Base-by-base conservation (phyloP, 495 filamentous ascomycete genomes). In the Penicillium pulvis region DNA sequence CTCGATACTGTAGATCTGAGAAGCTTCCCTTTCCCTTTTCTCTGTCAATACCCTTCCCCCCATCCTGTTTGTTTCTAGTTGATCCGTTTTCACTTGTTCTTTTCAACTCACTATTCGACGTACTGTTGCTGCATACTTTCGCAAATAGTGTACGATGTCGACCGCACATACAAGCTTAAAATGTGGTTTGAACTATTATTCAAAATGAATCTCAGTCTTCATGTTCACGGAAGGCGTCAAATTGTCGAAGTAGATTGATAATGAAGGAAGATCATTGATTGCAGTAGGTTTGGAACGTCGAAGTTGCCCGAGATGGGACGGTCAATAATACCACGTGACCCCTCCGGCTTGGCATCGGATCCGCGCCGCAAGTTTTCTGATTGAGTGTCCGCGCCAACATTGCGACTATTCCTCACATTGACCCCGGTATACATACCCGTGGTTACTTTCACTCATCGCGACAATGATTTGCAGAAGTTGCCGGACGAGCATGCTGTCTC, bases 391-490 rank as follows among this genome's bases (percentile, higher is more conserved):
- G 66, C 53, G 61, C 45, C 36, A 28, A 49, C 53, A 56, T 53
- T 48, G 30, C 48, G 30, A 31, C 53, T 43, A 30, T 39, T 20
- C n/a, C 16, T 28, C 19, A 30, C 20, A 20, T 52, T 39, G 19
- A 52, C 10, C 8, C 19, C 49, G 33, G 30, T 52, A 23, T 6
- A 52, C 28, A 35, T 36, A 17, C 2, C 30, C 26, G 49, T 11
- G 48, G 30, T 41, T 10, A 45, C n/a, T 47, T 46, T 6, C 24
- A 20, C 3, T 16, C 24, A 12, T 9, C 45, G 36, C 51, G 19
- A 72, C 51, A 48, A 81, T 81, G 78, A 79, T 80, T 49, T 82
- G 80, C 71, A 72, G 71, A 68, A 74, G 72, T 56, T 82, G 80
- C 65, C 71, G 75, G 36, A 72, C 72, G 23, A 71, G 66, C 58